Base-by-base conservation (phyloP, 148 eudicot species). In the Pharnaceum exiguum region DNA sequence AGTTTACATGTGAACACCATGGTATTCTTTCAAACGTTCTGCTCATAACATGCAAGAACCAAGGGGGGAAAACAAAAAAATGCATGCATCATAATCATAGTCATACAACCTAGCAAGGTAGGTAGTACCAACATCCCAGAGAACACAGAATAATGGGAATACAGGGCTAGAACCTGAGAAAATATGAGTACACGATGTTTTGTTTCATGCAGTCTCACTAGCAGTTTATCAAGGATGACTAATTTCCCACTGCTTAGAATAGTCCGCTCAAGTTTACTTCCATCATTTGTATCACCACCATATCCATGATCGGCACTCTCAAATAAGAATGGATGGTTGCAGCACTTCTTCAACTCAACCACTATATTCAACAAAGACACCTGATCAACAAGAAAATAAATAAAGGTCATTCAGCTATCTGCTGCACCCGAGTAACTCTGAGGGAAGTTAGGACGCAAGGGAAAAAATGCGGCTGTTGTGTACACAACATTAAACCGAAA, bases 291-390 rank as follows among this genome's bases (percentile, higher is more conserved):
- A 51, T 94, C 89, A 55, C 99, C 99, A 30, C 99, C 99, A 82
- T 94, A 94, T 47, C 96, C 99, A 77, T 89, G 88, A 68, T 94
- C 99, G 33, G 99, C 96, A 77, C 99, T 94, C 78, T 94, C 96
- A 79, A 94, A 94, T 46, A 94, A 69, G 76, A 94, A 94, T 24
- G 99, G 99, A 72, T 94, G 99, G 71, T 94, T 94, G 83, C 99
- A 94, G 65, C 99, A 94, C 73, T 94, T 94, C 87, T 94, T 94
- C 87, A 94, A 73, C 81, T 94, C 99, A 56, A 94, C 96, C 82
- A 94, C 99, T 53, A 94, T 94, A 75, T 94, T 94, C 69, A 94
- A 61, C 55, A 94, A 86, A 49, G 99, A 94, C 57, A 94, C 99
- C 99, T 94, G 88, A 75, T 77, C 15, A 60, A 63, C 50, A 42